Base-by-base conservation (phyloP, 257 asterid species). In the Solanum etuberosum region DNA sequence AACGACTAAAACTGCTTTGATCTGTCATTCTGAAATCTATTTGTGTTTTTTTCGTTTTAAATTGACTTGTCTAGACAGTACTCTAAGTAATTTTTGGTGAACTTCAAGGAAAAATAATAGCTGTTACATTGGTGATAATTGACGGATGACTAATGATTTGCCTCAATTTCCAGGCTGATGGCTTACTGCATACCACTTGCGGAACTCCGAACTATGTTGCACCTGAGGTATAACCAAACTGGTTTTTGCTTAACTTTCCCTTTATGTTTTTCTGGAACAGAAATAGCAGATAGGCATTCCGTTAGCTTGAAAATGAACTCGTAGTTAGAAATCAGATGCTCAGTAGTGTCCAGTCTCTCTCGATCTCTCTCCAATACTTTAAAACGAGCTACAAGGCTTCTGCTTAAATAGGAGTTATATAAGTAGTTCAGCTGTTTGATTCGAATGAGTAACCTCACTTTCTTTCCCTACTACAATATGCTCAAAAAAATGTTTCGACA, bases 141-240 rank as follows among this genome's bases (percentile, higher is more conserved):
- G 76, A 14, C 23, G 10, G 76, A 31, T 68, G 76, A 29, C 38
- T 68, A 68, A 6, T 68, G 31, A 12, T 29, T 29, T 68, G 23
- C 20, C 38, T 29, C 37, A 68, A 29, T 29, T 91, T 85, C 86
- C 95, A 96, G 99, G 99, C 93, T 77, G 99, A 96, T 85, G 99
- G 99, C 86, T 90, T 96, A 92, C 91, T 96, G 86, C 99, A 96
- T 86, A 96, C 99, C 31, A 93, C 99, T 12, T 96, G 99, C 78
- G 99, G 99, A 74, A 96, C 99, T 82, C 99, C 99, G 48, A 96
- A 96, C 88, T 96, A 96, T 80, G 99, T 95, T 78, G 99, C 99
- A 89, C 99, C 99, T 18, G 99, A 96, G 97, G 99, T 96, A 91
- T 31, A 82, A 65, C 43, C 27, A 12, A 76, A 63, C n/a, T 25